These are phyloP conservation scores for Laguncularia racemosa DNA, from an alignment of 345 rosid genomes.

Conservation along the genomic window DNA sequence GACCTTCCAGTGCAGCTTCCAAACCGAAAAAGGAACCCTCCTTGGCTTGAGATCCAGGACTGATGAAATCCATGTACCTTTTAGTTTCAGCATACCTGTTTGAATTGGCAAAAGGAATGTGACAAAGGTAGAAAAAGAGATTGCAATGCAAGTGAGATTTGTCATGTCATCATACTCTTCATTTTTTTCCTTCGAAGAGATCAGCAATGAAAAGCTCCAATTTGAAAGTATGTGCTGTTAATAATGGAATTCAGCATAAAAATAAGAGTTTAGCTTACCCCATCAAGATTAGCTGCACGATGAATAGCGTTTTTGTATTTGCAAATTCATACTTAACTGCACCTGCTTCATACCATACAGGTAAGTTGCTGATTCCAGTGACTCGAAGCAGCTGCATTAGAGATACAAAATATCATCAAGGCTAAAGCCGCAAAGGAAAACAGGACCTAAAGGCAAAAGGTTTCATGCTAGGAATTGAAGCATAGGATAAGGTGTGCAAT, in stretches of 20 bases:
- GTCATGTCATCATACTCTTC: too few species aligned
- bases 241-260: too few species aligned
- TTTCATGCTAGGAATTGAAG: too few species aligned
- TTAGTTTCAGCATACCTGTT: conserved; percentile 73
- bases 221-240: neutral
- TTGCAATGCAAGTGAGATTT: too few species aligned
- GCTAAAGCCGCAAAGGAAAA: too few species aligned
- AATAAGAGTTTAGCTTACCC: conserved; percentile 39
- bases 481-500: too few species aligned
- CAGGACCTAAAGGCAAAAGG: too few species aligned
- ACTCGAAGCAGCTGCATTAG: conserved; percentile 63
- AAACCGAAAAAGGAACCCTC: conserved; percentile 83
- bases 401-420: neutral
- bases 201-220: too few species aligned
- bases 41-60: conserved; percentile 81
- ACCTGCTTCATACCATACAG: conserved; percentile 96
- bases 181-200: neutral
- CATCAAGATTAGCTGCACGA: conserved; percentile 74
- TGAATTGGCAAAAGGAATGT: neutral
- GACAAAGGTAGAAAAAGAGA: too few species aligned
- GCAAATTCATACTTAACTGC: conserved; percentile 70
- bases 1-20: conserved; percentile 72
- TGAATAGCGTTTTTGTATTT: conserved; percentile 57
- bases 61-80: conserved; percentile 76
- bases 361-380: conserved; percentile 59